These are phyloP conservation scores for Leptomonas seymouri DNA, from an alignment of 208 protist species.

Conservation along the genomic window DNA sequence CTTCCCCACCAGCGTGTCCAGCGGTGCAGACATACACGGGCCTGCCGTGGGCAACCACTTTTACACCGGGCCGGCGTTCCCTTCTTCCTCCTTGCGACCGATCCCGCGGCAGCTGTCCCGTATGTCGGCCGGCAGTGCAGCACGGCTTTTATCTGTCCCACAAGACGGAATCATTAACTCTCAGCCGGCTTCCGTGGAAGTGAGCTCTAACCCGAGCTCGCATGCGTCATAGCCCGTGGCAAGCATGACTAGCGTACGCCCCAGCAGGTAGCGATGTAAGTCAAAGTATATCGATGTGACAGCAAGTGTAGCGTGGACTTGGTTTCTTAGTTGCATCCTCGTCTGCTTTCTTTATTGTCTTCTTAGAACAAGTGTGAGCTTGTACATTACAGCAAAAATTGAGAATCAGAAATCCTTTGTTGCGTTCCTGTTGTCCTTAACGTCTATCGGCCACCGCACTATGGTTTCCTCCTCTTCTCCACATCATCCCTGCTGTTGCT, in stretches of 20 bases:
- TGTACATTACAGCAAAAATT: too few relatives aligned
- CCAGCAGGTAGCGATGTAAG: not conserved
- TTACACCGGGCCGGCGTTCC: conserved; percentile 29
- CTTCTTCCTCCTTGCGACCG: conserved; percentile 13
- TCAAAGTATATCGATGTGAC: too few relatives aligned
- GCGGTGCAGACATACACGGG: conserved; percentile 7
- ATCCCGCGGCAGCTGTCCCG: conserved; percentile 22
- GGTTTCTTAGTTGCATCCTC: too few relatives aligned
- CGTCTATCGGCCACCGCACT: too few relatives aligned
- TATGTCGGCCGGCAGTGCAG: conserved; percentile 23
- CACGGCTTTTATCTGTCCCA: conserved; percentile 19
- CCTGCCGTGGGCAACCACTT: conserved; percentile 31
- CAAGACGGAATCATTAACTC: conserved; percentile 14
- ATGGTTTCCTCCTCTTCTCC: too few relatives aligned
- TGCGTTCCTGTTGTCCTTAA: too few relatives aligned
- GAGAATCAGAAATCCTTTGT: too few relatives aligned
- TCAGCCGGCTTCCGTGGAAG: conserved; percentile 14
- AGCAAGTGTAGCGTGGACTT: too few relatives aligned
- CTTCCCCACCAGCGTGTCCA: conserved; percentile 1
- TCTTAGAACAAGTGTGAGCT: too few relatives aligned
- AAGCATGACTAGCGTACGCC: not conserved
- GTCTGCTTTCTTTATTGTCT: too few relatives aligned
- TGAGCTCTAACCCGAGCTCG: conserved; percentile 21
- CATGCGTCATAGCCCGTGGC: conserved; percentile 10
- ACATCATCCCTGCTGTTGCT: too few relatives aligned